A percentile compares a stretch with the other conserved stretches of the same genome.
These are phyloP conservation scores for Selenicereus undatus DNA, from an alignment of 148 eudicot species.

Conservation along the genomic window DNA sequence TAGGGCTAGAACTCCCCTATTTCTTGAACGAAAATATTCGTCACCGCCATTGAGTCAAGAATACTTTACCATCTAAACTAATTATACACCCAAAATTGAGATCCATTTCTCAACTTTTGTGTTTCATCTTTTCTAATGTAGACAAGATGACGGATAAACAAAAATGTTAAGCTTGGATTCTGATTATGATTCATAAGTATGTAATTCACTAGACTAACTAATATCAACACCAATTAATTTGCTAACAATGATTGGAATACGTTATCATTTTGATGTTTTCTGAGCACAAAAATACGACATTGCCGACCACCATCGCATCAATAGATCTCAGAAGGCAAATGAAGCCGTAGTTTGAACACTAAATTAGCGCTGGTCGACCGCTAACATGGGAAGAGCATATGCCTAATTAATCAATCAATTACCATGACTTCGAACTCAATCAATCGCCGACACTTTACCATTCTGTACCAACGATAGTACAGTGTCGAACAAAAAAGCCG, in stretches of 20 bases:
- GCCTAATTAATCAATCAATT: neutral
- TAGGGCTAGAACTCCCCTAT: too few relatives aligned
- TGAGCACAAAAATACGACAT: neutral
- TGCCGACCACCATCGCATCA: slow-evolving; percentile 4
- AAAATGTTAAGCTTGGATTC: too few relatives aligned
- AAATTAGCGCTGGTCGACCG: neutral
- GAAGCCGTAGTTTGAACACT: neutral
- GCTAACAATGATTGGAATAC: neutral
- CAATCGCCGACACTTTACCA: neutral
- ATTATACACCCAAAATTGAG: too few relatives aligned
- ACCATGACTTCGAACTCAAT: neutral
- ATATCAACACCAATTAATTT: too few relatives aligned
- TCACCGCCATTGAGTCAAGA: too few relatives aligned
- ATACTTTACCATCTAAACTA: too few relatives aligned
- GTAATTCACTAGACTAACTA: too few relatives aligned
- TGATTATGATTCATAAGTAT: too few relatives aligned
- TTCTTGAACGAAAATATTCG: too few relatives aligned
- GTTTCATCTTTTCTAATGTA: too few relatives aligned
- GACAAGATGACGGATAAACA: too few relatives aligned
- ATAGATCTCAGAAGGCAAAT: slow-evolving; percentile 21
- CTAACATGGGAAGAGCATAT: slow-evolving; percentile 19
- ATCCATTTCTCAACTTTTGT: too few relatives aligned
- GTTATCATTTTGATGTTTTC: slow-evolving; percentile 2
- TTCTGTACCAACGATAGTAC: neutral
- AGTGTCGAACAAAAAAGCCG: slow-evolving; percentile 5